These are phyloP conservation scores for Helminthosporium solani DNA, from an alignment of 2,329 filamentous ascomycete genomes.

Conservation along the genomic window DNA sequence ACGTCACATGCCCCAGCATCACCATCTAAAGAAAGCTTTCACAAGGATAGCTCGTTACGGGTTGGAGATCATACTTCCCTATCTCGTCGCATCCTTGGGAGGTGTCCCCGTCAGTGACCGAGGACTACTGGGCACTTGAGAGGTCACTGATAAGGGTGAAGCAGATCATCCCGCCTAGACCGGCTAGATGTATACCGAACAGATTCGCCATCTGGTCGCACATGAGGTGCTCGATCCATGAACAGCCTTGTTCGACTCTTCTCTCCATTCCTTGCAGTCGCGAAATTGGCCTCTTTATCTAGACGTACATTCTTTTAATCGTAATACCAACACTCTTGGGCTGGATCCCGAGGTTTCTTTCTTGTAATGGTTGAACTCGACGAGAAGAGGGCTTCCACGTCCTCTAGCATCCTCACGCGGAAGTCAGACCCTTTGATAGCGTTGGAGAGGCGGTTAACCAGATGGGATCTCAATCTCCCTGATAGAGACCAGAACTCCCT, in stretches of 20 bases:
- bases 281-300: neutral
- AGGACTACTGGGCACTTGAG: neutral
- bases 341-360: conserved; percentile 3
- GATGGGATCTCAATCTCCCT: conserved; percentile 16
- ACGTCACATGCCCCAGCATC: neutral
- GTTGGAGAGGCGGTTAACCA: conserved; percentile 7
- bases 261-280: neutral
- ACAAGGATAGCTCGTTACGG: neutral
- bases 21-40: neutral
- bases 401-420: conserved; percentile 6
- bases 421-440: conserved; percentile 5
- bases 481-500: conserved; percentile 3
- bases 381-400: conserved; percentile 7
- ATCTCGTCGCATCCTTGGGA: conserved; percentile 9
- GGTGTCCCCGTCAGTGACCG: conserved; percentile 1
- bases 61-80: conserved; percentile 3
- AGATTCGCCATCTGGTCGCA: neutral
- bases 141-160: conserved; percentile 13
- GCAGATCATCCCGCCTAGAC: conserved; percentile 1
- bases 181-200: conserved; percentile 4
- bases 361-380: neutral
- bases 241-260: conserved; percentile 1
- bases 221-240: conserved; percentile 1
- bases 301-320: conserved; percentile 2
- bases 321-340: conserved; percentile 4